These are phyloP conservation scores for Backusella sp. DNA, from an alignment of 192 early-diverging fungal species.

Conservation along the genomic window DNA sequence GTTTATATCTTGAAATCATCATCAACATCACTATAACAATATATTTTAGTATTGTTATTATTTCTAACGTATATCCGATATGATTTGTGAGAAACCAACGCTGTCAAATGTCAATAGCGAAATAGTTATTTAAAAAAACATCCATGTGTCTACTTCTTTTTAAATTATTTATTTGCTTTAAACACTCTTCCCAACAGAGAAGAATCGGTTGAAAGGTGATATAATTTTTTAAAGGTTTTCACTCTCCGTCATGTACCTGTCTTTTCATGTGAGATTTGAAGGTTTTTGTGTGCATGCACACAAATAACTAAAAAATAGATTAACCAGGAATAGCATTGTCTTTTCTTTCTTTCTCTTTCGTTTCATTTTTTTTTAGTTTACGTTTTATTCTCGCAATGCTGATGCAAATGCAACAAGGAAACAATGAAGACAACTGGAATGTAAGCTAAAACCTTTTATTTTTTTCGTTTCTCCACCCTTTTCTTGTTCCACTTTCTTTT, in stretches of 20 bases:
- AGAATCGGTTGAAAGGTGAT: background rate
- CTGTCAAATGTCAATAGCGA: background rate
- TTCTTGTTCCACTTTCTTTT: background rate
- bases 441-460: conserved; percentile 3
- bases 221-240: background rate
- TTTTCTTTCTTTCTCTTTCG: background rate
- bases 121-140: background rate
- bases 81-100: background rate
- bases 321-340: background rate
- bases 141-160: background rate
- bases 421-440: conserved; percentile 26
- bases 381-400: background rate
- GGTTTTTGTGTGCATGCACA: background rate
- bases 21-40: background rate
- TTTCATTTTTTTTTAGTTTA: conserved; percentile 3
- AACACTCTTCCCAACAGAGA: background rate
- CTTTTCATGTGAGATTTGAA: background rate
- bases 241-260: background rate
- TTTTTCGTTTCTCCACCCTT: background rate
- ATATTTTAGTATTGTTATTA: background rate
- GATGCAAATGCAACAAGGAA: conserved; percentile 25
- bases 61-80: background rate
- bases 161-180: background rate
- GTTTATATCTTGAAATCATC: background rate
- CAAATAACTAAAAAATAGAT: background rate